Percentiles rank a stretch among this genome's conserved stretches.
Evolutionary conservation across 78 protist genomes (phyloP).

Genomic region (Dictyostelium citrinum): DNA sequence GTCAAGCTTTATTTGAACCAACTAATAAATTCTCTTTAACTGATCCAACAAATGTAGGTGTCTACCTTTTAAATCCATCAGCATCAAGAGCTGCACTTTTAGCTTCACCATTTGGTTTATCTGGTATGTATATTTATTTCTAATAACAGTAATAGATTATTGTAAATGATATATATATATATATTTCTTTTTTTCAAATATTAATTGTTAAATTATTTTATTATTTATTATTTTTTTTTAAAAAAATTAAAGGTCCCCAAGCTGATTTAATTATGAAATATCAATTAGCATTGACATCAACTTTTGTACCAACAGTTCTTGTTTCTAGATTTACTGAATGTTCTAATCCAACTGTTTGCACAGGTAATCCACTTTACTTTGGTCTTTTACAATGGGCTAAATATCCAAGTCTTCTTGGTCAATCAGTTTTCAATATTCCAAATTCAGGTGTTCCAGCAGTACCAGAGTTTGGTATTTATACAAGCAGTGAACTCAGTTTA

Average conservation of each 20-base stretch:
- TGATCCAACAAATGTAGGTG: neutral
- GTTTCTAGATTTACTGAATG: too few relatives aligned
- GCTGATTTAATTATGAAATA: neutral
- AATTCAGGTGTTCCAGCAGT: neutral
- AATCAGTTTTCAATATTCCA: neutral
- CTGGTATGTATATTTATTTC: neutral
- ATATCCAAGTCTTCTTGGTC: neutral
- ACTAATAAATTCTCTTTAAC: neutral
- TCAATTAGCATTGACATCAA: neutral
- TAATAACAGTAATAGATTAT: neutral
- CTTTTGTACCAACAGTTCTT: neutral
- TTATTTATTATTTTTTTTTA: neutral
- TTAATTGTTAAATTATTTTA: neutral
- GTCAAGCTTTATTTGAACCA: neutral
- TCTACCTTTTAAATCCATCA: too few relatives aligned
- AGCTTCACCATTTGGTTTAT: neutral
- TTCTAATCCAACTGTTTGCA: neutral
- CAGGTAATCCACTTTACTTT: neutral
- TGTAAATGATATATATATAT: too few relatives aligned
- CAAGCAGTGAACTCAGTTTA: neutral
- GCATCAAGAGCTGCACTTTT: too few relatives aligned
- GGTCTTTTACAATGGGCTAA: conserved; percentile 19
- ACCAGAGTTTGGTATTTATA: conserved; percentile 40
- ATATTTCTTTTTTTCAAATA: neutral
- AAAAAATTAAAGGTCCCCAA: neutral